These are phyloP conservation scores for Umbellularia californica DNA, from an alignment of 164 flowering plant genomes.

Conservation along the genomic window DNA sequence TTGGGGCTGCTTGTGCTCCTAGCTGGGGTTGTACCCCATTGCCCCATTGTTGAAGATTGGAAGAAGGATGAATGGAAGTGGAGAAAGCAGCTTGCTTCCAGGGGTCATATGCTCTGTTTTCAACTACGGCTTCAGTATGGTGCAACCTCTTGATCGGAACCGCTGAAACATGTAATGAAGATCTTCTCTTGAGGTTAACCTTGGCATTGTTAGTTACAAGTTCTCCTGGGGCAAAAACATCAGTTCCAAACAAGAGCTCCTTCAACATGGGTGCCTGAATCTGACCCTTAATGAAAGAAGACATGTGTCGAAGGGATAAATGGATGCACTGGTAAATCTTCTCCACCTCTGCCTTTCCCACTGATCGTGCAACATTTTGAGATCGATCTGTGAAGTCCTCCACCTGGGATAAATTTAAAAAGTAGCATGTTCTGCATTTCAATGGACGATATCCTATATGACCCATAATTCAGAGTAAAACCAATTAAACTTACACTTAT, in stretches of 20 bases:
- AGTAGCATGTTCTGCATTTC: background rate
- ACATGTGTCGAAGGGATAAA: conserved; percentile 26
- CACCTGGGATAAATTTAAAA: conserved; percentile 26
- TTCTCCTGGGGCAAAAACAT: background rate
- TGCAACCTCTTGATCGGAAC: conserved; percentile 16
- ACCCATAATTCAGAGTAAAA: background rate
- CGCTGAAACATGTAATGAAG: conserved; percentile 11
- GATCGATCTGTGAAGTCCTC: conserved; percentile 55
- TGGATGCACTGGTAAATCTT: conserved; percentile 42
- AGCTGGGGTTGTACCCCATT: background rate
- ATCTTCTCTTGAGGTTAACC: conserved; percentile 16
- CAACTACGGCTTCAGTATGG: conserved; percentile 1
- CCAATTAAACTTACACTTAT: conserved; percentile 35
- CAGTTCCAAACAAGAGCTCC: conserved; percentile 31
- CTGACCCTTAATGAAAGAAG: conserved; percentile 27
- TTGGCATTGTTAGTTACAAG: background rate
- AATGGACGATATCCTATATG: background rate
- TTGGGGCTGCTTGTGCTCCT: background rate
- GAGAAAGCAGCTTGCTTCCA: background rate
- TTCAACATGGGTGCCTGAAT: conserved; percentile 25
- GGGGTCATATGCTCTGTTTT: background rate
- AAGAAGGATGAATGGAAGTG: background rate
- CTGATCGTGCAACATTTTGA: conserved; percentile 56
- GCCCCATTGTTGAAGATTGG: background rate
- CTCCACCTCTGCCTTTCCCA: conserved; percentile 24